phyloP scores from a whole-genome alignment of 108 stramenopile genomes.

The Mediolabrus comicus region DNA sequence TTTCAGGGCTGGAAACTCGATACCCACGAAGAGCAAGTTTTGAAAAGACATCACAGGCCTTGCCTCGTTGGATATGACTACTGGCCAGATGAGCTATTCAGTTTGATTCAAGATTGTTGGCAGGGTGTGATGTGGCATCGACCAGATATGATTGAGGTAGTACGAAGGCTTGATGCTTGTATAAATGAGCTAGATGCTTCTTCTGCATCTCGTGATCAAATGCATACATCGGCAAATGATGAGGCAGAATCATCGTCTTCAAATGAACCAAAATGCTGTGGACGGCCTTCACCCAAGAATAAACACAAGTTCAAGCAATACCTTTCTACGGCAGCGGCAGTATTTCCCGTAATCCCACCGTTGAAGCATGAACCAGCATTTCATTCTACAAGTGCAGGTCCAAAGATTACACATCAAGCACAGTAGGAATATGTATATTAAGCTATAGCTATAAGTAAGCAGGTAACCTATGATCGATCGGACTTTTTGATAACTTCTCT shows the following conservation, averaged over 20 bases:
- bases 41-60: slow-evolving; percentile 5
- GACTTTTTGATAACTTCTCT: no score
- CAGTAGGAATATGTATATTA: no score
- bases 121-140: slow-evolving; percentile 16
- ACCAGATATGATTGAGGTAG: slow-evolving; percentile 17
- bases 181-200: slow-evolving; percentile 8
- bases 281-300: background rate
- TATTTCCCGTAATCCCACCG: background rate
- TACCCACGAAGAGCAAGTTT: slow-evolving; percentile 21
- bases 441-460: no score
- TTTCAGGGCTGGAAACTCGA: slow-evolving; percentile 28
- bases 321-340: background rate
- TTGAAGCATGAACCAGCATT: background rate
- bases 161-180: slow-evolving; percentile 9
- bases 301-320: background rate
- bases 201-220: no score
- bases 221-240: no score
- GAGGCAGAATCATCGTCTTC: background rate
- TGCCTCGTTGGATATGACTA: background rate
- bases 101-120: slow-evolving; percentile 24
- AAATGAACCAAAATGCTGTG: background rate
- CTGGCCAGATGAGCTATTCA: slow-evolving; percentile 12
- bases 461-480: no score
- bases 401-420: no score
- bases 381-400: background rate